phyloP scores from a whole-genome alignment of 352 stramenopile species.

The Thalassiosira livingstoniorum region DNA sequence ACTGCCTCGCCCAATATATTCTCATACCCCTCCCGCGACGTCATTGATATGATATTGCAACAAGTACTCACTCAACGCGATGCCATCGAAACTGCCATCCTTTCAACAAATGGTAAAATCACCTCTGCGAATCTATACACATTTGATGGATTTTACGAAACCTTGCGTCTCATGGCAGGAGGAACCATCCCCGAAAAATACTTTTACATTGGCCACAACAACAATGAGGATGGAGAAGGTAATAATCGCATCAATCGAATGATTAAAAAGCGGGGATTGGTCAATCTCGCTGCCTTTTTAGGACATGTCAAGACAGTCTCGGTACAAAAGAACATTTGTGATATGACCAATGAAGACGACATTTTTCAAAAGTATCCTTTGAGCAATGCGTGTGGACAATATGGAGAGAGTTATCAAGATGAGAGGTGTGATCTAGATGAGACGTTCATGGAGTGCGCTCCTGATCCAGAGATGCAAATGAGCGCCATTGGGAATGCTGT shows the following conservation, averaged over 20 bases:
- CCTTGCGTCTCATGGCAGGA: slow-evolving; percentile 30
- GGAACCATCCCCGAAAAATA: slow-evolving; percentile 30
- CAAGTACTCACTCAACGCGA: slow-evolving; percentile 12
- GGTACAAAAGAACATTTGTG: slow-evolving; percentile 42
- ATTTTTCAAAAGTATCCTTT: slow-evolving; percentile 42
- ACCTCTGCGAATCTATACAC: slow-evolving; percentile 24
- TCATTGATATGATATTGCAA: slow-evolving; percentile 21
- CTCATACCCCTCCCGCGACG: slow-evolving; percentile 7
- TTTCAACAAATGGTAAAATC: no score
- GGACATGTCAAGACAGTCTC: slow-evolving; percentile 37
- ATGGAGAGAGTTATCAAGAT: slow-evolving; percentile 52
- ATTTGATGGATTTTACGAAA: slow-evolving; percentile 43
- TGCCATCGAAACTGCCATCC: slow-evolving; percentile 26
- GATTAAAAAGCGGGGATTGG: slow-evolving; percentile 32
- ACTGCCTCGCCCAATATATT: slow-evolving; percentile 41
- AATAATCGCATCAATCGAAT: slow-evolving; percentile 18
- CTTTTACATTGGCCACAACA: slow-evolving; percentile 55
- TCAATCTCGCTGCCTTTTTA: slow-evolving; percentile 52
- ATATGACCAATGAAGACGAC: slow-evolving; percentile 46
- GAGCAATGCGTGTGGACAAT: slow-evolving; percentile 60
- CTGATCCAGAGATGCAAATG: slow-evolving; percentile 56
- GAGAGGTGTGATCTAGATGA: slow-evolving; percentile 29
- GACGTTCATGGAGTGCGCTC: slow-evolving; percentile 48
- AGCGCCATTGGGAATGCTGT: slow-evolving; percentile 35
- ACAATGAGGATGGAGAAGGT: no score